phyloP scores from a whole-genome alignment of 345 rosid genomes.

The Mangifera indica region DNA sequence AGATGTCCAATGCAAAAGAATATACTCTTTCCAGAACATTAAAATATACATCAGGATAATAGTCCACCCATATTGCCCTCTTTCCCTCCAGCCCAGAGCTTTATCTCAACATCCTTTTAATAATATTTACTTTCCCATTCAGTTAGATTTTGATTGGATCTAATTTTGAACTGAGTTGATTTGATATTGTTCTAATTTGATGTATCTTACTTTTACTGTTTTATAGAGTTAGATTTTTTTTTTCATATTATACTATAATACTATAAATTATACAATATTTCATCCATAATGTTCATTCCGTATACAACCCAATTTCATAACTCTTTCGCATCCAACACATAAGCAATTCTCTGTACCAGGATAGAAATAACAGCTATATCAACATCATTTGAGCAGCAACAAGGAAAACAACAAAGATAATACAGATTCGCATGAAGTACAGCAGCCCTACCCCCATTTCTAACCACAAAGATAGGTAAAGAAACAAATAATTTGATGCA shows the following conservation, averaged over 20 bases:
- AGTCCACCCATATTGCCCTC: slow-evolving; percentile 92
- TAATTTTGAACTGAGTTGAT: no score
- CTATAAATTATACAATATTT: no score
- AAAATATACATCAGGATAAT: slow-evolving; percentile 54
- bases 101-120: slow-evolving; percentile 56
- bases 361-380: slow-evolving; percentile 12
- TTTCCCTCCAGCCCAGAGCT: slow-evolving; percentile 87
- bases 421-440: not conserved
- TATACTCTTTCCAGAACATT: not conserved
- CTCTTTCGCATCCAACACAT: slow-evolving; percentile 63
- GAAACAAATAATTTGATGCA: not conserved
- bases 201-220: no score
- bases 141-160: no score
- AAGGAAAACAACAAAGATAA: not conserved
- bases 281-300: no score
- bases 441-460: not conserved
- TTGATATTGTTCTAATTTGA: no score
- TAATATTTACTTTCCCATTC: no score
- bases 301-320: no score
- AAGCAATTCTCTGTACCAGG: slow-evolving; percentile 72
- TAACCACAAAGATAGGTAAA: not conserved
- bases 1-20: not conserved
- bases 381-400: slow-evolving; percentile 11
- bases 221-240: no score
- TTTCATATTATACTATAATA: no score